Evolutionary conservation across 108 stramenopile species (phyloP), one percentile per base, ranked within the genome.

Genomic region (Cyclostephanos invisitatus): DNA sequence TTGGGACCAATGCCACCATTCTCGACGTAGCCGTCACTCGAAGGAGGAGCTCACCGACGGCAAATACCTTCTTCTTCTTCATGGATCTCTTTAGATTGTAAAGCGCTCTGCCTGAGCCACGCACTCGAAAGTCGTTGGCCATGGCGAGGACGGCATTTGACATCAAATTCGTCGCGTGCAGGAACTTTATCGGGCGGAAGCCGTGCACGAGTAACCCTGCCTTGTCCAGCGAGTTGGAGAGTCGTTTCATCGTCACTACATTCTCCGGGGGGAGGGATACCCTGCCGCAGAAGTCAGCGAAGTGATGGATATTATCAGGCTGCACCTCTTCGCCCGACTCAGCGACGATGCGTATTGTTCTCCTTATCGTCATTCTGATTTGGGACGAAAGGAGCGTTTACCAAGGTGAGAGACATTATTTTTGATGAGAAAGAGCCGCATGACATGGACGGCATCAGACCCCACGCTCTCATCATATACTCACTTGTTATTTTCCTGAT

Each of bases 41-140:
- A 24, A 74, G 46, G 25, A 88, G 65, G 1, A 90, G 78, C 74
- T 93, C 90, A 47, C 89, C 92, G 54, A 93, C 66, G 10, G 78
- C 90, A 49, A 87, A 61, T 10, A 93, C 92, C 10, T 75, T 73
- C 65, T 93, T 91, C 40, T 80, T 73, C 38, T 83, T 20, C 92
- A 93, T 93, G 25, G 89, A 80, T 24, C 67, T 64, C 51, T 88
- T 78, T 32, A 93, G 67, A 74, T 83, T 70, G 9, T 70, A 75
- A 68, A 90, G 80, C 10, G 90, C 92, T 18, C 72, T 74, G 20
- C 46, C 58, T 18, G 85, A 87, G 46, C 88, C 89, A 9, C 75
- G 38, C 9, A 82, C 82, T 1, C 53, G 18, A 17, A 27, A 42
- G 36, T 93, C 86, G 64, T 91, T 84, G 12, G 90, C 87, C 44